Conservation (phyloP, 257 asterid genomes). For the Ajuga chamaepitys region DNA sequence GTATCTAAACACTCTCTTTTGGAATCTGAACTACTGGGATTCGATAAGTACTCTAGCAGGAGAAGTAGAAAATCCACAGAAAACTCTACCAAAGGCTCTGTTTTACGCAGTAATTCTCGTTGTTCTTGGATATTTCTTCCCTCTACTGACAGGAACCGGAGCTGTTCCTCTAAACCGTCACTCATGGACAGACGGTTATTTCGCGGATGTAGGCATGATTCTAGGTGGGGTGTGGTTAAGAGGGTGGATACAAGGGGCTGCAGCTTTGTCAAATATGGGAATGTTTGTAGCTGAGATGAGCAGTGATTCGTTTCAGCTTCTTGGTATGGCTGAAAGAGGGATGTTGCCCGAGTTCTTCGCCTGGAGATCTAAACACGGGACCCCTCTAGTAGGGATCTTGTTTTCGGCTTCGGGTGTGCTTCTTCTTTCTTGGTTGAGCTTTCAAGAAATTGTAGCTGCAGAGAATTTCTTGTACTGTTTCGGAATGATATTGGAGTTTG, state of each 20-base stretch:
- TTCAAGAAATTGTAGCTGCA: constrained; percentile 60
- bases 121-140: constrained; percentile 47
- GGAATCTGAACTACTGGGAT: too few relatives aligned
- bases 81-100: constrained; percentile 50
- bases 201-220: constrained; percentile 39
- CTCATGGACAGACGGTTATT: constrained; percentile 47
- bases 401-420: constrained; percentile 57
- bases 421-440: constrained; percentile 52
- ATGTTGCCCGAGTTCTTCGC: constrained; percentile 56
- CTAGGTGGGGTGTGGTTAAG: constrained; percentile 53
- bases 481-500: constrained; percentile 50
- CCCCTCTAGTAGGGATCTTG: constrained; percentile 46
- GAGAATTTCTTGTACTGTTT: constrained; percentile 56
- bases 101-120: constrained; percentile 47
- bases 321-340: constrained; percentile 66
- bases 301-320: constrained; percentile 58
- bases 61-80: constrained; percentile 49
- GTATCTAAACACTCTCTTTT: constrained; percentile 46
- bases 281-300: constrained; percentile 64
- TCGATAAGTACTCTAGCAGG: constrained; percentile 61
- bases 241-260: constrained; percentile 54
- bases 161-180: constrained; percentile 40
- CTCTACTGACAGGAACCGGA: constrained; percentile 41
- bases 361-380: constrained; percentile 44
- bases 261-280: constrained; percentile 60